Evolutionary conservation across 768 basidiomycete genomes (phyloP).

Genomic region (Lactifluus volemus): DNA sequence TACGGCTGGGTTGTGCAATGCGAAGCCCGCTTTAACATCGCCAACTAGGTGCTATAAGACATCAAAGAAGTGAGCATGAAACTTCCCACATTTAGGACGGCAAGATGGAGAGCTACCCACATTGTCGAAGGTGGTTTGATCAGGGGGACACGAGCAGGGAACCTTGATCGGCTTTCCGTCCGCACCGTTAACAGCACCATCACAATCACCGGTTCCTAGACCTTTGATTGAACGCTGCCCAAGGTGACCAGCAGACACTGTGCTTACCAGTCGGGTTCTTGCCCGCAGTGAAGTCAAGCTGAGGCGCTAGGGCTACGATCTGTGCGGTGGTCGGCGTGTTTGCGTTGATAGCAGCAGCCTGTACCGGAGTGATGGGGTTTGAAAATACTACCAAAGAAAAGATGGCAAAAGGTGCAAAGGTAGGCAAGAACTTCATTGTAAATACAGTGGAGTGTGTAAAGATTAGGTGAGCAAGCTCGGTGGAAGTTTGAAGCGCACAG

Average conservation of each 20-base stretch:
- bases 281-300: slow-evolving; percentile 23
- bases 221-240: not conserved
- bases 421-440: slow-evolving; percentile 10
- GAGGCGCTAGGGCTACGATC: slow-evolving; percentile 21
- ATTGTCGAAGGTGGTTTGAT: slow-evolving; percentile 27
- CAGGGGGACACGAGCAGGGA: slow-evolving; percentile 36
- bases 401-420: slow-evolving; percentile 1
- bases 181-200: slow-evolving; percentile 24
- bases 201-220: slow-evolving; percentile 18
- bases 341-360: slow-evolving; percentile 18
- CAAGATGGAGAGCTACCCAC: slow-evolving; percentile 1
- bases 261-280: slow-evolving; percentile 22
- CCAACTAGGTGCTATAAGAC: slow-evolving; percentile 5
- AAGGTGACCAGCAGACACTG: not conserved
- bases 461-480: not conserved
- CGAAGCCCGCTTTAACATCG: slow-evolving; percentile 24
- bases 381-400: slow-evolving; percentile 2
- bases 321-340: not conserved
- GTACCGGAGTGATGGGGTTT: slow-evolving; percentile 21
- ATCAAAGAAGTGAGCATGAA: not conserved
- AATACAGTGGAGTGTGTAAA: not conserved
- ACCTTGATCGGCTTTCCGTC: slow-evolving; percentile 32
- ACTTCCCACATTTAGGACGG: not conserved
- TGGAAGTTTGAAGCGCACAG: slow-evolving; percentile 4
- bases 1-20: slow-evolving; percentile 56